Evolutionary conservation across 345 rosid genomes (phyloP), one percentile per base, ranked within the genome.

Genomic region (Fremontodendron californicum): DNA sequence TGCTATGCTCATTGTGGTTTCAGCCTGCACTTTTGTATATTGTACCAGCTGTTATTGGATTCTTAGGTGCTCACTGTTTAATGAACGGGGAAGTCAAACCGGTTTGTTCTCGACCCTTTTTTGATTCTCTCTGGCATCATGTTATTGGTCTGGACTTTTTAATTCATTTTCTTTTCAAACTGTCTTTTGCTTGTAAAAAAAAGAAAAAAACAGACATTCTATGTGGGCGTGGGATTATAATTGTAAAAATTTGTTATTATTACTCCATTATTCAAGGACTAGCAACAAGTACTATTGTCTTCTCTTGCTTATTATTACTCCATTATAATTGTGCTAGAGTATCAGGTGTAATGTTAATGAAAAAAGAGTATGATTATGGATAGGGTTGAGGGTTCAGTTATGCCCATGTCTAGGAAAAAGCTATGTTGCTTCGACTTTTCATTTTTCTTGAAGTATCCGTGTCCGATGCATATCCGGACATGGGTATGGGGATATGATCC

Each of bases 11-110:
- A 9, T 13, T 60, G 2, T 78, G 9, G 37, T 73, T 85, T 73
- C 94, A 96, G 99, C 99, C 98, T 73, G 99, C 99, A 42, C 88
- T 95, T 74, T 75, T 95, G 79, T 95, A 95, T 81, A 95, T 95
- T 65, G 99, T 96, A 43, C 99, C 99, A 1, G 82, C 94, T 51
- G 97, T 87, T 57, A 89, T 93, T 10, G 99, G 99, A 78, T 93
- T 87, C 88, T 87, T 96, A 85, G 96, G 90, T 71, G 89, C 84
- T 82, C 99, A 96, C 83, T 92, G 92, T 85, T 16, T 92, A 63
- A 92, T 91, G 94, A 96, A 96, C 55, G 97, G 97, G 2, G 99
- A 96, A 42, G 90, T 93, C 69, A 96, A 93, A 88, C 94, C 84
- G 91, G 99, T 96, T 62, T 15, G 94, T 86, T 79, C 42, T 46